Evolutionary conservation across 2,329 filamentous ascomycete genomes (phyloP), one percentile per base, ranked within the genome.

Genomic region (Tolypocladium pustulatum): DNA sequence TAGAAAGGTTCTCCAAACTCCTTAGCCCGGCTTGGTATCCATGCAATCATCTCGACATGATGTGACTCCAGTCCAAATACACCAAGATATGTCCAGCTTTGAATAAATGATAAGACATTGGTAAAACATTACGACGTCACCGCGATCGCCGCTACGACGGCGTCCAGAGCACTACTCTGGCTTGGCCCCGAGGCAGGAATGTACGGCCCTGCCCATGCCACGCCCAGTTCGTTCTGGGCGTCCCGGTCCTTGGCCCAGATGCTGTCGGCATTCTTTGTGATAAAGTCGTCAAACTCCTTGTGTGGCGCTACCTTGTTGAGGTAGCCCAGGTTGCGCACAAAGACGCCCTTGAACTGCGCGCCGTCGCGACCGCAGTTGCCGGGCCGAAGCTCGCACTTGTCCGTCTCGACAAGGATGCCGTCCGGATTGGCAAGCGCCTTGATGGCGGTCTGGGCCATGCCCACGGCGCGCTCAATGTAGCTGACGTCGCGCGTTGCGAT

Each of bases 321-420:
- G 58, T 81, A 79, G 38, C 78, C 76, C 25, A 91, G 72, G 66
- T 88, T 88, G 25, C 86, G 79, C 20, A 82, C 77, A 62, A 90
- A 89, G 40, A 90, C 76, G 4, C 88, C 88, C 71, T 91, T 90
- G 78, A 90, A 91, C 65, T 88, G 84, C 38, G 81, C 77, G 1
- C 76, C 80, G 60, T 85, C 80, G 22, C 66, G 68, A 13, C 73
- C 75, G 57, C 77, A 81, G 62, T 73, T 63, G 46, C 69, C 69
- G 10, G 62, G 56, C 17, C 63, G 59, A 22, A 68, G 65, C 60
- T 75, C 72, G 59, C 73, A 75, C 40, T 68, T 63, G 61, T 70
- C 71, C 10, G 66, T 65, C 64, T 75, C 73, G 17, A 67, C 61
- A 5, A 86, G 70, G 32, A 85, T 73, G 13, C 78, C 76, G 57